These are phyloP conservation scores for Xylaria bambusicola DNA, from an alignment of 495 filamentous ascomycete genomes.

Conservation along the genomic window DNA sequence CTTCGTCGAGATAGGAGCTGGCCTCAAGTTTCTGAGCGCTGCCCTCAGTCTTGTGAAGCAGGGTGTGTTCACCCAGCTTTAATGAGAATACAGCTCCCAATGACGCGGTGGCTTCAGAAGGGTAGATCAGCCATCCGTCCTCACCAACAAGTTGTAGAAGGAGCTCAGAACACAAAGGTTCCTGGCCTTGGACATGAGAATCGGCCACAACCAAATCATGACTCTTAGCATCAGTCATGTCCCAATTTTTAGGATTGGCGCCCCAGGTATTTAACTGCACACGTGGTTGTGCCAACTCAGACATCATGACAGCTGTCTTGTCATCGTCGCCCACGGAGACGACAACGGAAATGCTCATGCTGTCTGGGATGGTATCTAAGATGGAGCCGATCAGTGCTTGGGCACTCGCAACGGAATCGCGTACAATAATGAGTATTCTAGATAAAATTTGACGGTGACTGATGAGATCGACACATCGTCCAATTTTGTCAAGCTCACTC, in stretches of 20 bases:
- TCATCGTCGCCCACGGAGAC: background rate
- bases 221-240: background rate
- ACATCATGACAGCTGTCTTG: background rate
- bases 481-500: slow-evolving; percentile 7
- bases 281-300: slow-evolving; percentile 10
- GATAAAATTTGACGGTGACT: slow-evolving; percentile 19
- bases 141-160: slow-evolving; percentile 11
- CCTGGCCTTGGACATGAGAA: background rate
- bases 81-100: slow-evolving; percentile 1
- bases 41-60: slow-evolving; percentile 7
- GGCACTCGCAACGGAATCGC: background rate
- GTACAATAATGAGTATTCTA: slow-evolving; percentile 11
- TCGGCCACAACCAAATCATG: slow-evolving; percentile 20
- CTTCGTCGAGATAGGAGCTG: background rate
- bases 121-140: slow-evolving; percentile 20
- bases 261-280: slow-evolving; percentile 1
- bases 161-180: background rate
- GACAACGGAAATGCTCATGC: slow-evolving; percentile 10
- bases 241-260: slow-evolving; percentile 13
- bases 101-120: slow-evolving; percentile 1
- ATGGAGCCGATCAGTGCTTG: slow-evolving; percentile 5
- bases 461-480: slow-evolving; percentile 19
- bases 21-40: background rate
- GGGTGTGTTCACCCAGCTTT: slow-evolving; percentile 12
- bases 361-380: slow-evolving; percentile 1